A percentile compares a stretch with the other conserved stretches of the same genome.
These are phyloP conservation scores for Biscutella auriculata DNA, from an alignment of 441 rosid species.

Conservation along the genomic window DNA sequence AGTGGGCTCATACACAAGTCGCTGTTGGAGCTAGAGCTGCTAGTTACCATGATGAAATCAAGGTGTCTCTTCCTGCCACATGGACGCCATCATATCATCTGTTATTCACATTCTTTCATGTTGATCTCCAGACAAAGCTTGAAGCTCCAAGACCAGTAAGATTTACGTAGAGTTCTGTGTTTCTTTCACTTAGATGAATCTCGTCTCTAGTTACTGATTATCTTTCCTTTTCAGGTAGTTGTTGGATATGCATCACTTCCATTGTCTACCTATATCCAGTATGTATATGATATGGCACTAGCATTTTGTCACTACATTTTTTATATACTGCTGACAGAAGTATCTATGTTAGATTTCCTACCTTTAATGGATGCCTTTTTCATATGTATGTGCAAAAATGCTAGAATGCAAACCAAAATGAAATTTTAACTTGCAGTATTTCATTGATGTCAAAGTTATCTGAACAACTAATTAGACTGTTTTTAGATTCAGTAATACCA, in stretches of 20 bases:
- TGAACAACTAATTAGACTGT: too few relatives aligned
- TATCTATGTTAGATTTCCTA: slow-evolving; percentile 6
- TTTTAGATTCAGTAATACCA: background rate
- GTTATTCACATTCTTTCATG: slow-evolving; percentile 89
- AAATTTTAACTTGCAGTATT: slow-evolving; percentile 7
- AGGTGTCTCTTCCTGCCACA: slow-evolving; percentile 78
- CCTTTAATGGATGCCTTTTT: background rate
- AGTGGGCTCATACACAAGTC: slow-evolving; percentile 90
- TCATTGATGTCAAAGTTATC: background rate
- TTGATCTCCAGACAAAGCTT: slow-evolving; percentile 94
- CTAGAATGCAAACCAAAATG: slow-evolving; percentile 8
- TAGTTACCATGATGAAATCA: slow-evolving; percentile 91
- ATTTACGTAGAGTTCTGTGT: slow-evolving; percentile 11
- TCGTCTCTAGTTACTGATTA: slow-evolving; percentile 6
- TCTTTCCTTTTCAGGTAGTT: slow-evolving; percentile 43
- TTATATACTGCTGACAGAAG: slow-evolving; percentile 6
- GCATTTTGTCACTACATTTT: background rate
- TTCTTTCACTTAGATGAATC: slow-evolving; percentile 4
- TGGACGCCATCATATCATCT: slow-evolving; percentile 97
- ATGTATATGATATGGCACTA: slow-evolving; percentile 29
- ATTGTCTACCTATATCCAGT: slow-evolving; percentile 83
- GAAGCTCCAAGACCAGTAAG: slow-evolving; percentile 99
- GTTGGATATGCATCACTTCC: slow-evolving; percentile 96
- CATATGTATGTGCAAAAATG: background rate
- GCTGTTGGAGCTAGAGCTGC: slow-evolving; percentile 84